These are phyloP conservation scores for Hypomyces rosellus DNA, from an alignment of 2,329 filamentous ascomycete genomes.

Conservation along the genomic window DNA sequence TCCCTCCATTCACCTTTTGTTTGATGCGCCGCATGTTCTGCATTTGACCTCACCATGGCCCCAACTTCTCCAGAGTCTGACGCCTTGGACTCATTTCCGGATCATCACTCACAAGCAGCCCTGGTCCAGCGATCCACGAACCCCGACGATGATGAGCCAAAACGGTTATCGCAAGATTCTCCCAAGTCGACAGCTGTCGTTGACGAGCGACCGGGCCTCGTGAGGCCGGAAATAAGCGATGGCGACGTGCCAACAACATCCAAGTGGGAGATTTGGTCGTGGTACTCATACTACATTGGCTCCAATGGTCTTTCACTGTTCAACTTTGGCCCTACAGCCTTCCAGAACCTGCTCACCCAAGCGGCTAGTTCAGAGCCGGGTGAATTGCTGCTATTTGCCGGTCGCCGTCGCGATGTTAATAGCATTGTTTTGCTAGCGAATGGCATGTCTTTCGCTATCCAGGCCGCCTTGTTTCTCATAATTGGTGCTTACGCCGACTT, in stretches of 20 bases:
- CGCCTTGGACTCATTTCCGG: no score
- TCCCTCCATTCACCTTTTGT: no score
- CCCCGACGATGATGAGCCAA: no score
- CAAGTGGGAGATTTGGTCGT: conserved; percentile 12
- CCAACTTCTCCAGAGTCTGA: no score
- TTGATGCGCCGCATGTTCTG: no score
- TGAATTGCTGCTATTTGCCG: conserved; percentile 46
- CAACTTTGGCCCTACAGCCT: conserved; percentile 14
- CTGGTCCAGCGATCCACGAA: no score
- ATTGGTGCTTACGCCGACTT: conserved; percentile 56
- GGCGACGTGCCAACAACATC: conserved; percentile 9
- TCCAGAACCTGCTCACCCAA: conserved; percentile 13
- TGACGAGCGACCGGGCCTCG: conserved; percentile 6
- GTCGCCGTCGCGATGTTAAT: conserved; percentile 52
- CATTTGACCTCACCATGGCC: no score
- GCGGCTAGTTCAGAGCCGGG: conserved; percentile 45
- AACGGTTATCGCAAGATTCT: neutral
- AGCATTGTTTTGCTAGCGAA: conserved; percentile 59
- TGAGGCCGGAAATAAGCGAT: conserved; percentile 7
- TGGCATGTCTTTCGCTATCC: conserved; percentile 62
- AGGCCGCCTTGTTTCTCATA: conserved; percentile 50
- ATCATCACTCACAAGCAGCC: no score
- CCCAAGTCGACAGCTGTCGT: conserved; percentile 1
- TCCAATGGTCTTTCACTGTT: conserved; percentile 12
- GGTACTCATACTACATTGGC: conserved; percentile 12